These are phyloP conservation scores for Cryptococcus sp. DNA, from an alignment of 1,284 basidiomycete genomes.

Conservation along the genomic window DNA sequence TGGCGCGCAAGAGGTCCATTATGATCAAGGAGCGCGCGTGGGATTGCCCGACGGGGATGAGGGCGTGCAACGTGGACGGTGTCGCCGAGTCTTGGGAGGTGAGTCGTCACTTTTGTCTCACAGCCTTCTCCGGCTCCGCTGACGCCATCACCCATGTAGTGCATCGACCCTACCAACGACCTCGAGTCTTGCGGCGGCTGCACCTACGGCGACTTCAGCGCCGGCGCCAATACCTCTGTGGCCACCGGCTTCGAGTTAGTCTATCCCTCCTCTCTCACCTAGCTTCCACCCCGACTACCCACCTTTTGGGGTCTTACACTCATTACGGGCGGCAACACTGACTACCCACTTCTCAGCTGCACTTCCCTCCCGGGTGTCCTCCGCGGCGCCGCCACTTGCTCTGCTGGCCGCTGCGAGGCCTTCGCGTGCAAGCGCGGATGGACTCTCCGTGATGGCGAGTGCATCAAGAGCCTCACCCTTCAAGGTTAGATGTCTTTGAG, in stretches of 20 bases:
- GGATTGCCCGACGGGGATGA: conserved; percentile 14
- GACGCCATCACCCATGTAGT: not conserved
- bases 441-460: conserved; percentile 8
- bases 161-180: conserved; percentile 12
- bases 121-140: no score
- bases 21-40: conserved; percentile 7
- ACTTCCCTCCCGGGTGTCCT: conserved; percentile 10
- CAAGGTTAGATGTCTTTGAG: not conserved
- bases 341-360: conserved; percentile 2
- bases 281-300: not conserved
- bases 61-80: conserved; percentile 10
- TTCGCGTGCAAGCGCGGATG: conserved; percentile 16
- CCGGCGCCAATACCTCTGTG: conserved; percentile 3
- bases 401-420: conserved; percentile 5
- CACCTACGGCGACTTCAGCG: not conserved
- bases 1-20: not conserved
- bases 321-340: not conserved
- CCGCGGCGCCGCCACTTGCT: conserved; percentile 12
- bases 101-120: no score
- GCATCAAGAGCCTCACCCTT: not conserved
- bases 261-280: not conserved
- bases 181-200: conserved; percentile 14
- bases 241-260: conserved; percentile 14
- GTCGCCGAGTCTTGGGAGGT: conserved; percentile 7
- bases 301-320: not conserved